These are phyloP conservation scores for Plantago lanceolata DNA, from an alignment of 305 asterid species.

Conservation along the genomic window DNA sequence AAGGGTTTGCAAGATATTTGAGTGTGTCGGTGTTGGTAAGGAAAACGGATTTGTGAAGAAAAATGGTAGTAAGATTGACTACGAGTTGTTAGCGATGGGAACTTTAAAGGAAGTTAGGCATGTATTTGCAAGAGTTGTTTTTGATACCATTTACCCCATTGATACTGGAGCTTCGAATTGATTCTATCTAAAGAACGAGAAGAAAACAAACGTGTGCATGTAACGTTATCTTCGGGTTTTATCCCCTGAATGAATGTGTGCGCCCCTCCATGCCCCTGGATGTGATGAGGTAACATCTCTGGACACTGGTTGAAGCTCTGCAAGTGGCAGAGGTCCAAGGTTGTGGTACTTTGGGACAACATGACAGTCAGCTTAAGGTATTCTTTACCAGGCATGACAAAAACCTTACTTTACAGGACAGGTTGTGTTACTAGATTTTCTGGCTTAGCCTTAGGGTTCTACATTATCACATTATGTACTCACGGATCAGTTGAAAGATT, in stretches of 20 bases:
- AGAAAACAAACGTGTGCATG: not conserved
- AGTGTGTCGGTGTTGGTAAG: conserved; percentile 50
- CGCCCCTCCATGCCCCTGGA: not conserved
- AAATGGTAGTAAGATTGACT: conserved; percentile 59
- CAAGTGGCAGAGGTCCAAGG: not conserved
- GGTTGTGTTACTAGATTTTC: conserved; percentile 6
- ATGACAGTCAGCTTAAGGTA: not conserved
- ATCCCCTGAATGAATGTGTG: not conserved
- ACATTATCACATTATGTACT: not conserved
- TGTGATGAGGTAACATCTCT: not conserved
- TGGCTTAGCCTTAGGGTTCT: not conserved
- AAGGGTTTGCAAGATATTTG: conserved; percentile 63
- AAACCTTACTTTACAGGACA: not conserved
- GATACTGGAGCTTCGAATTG: conserved; percentile 21
- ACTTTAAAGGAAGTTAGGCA: conserved; percentile 72
- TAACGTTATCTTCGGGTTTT: not conserved
- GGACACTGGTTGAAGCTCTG: not conserved
- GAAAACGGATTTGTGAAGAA: conserved; percentile 51
- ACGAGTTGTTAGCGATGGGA: conserved; percentile 68
- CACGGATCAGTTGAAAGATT: not conserved
- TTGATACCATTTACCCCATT: conserved; percentile 76
- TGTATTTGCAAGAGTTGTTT: conserved; percentile 79
- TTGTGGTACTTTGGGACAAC: not conserved
- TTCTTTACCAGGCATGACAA: not conserved
- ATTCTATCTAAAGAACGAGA: conserved; percentile 3